A percentile compares a stretch with the other conserved stretches of the same genome.
Conservation (phyloP, 2,329 filamentous ascomycete genomes). For the Pseudogymnoascus pannorum region DNA sequence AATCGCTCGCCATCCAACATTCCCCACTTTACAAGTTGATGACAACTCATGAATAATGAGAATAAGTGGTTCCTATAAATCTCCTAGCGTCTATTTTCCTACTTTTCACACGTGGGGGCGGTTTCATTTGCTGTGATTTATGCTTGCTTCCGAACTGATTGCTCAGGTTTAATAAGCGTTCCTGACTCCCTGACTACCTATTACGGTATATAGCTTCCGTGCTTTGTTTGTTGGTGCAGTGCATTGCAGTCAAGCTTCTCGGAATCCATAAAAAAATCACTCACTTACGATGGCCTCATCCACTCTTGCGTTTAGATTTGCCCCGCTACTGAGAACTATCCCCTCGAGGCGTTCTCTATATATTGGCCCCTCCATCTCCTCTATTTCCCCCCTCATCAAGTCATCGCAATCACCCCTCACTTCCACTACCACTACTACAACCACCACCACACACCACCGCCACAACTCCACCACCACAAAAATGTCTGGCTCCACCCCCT, state of each 20-base stretch:
- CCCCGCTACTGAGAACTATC: not conserved
- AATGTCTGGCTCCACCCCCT: conserved; percentile 39
- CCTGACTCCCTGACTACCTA: not conserved
- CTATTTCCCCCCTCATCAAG: not conserved
- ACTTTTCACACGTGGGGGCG: too few species aligned
- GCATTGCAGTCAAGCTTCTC: too few species aligned
- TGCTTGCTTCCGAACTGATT: not conserved
- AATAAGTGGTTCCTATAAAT: not conserved
- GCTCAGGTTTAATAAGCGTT: not conserved
- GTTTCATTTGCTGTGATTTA: not conserved
- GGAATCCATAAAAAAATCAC: too few species aligned
- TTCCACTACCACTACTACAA: too few species aligned
- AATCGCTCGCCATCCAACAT: too few species aligned
- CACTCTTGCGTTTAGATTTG: not conserved
- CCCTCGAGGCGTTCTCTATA: not conserved
- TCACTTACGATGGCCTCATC: not conserved
- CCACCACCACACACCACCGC: not conserved
- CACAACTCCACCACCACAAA: conserved; percentile 25
- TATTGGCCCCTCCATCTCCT: not conserved
- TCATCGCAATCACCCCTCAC: not conserved
- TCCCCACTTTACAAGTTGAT: not conserved
- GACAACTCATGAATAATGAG: not conserved
- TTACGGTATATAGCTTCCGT: not conserved
- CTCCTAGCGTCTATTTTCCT: not conserved
- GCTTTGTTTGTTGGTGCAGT: too few species aligned